phyloP scores from a whole-genome alignment of 345 rosid genomes.

The Melaleuca alternifolia region DNA sequence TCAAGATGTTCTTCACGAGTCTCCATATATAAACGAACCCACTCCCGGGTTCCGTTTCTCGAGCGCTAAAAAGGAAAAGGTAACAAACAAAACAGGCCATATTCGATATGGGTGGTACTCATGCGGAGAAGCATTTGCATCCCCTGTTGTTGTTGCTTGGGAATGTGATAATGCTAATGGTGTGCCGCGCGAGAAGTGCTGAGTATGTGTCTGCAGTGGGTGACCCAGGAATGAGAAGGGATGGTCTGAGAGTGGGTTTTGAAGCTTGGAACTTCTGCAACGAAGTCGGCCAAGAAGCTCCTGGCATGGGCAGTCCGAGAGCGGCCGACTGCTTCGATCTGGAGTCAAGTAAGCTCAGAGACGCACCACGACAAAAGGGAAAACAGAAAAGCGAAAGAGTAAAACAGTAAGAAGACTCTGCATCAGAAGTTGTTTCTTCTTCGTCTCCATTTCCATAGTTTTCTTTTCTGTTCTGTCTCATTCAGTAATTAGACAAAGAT shows the following conservation, averaged over 20 bases:
- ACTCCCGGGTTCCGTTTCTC: neutral
- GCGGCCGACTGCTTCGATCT: slow-evolving; percentile 77
- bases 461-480: neutral
- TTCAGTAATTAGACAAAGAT: neutral
- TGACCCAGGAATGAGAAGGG: slow-evolving; percentile 83
- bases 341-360: slow-evolving; percentile 11
- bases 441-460: neutral
- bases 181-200: neutral
- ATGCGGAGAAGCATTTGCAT: neutral
- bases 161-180: neutral
- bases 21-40: neutral
- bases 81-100: neutral
- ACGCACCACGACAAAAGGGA: neutral
- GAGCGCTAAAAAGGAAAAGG: neutral
- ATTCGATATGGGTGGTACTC: neutral
- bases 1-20: neutral
- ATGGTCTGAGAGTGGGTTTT: slow-evolving; percentile 63
- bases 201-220: slow-evolving; percentile 47
- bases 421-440: neutral
- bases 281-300: slow-evolving; percentile 72
- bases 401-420: neutral
- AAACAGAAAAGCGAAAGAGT: neutral
- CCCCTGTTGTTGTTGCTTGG: neutral
- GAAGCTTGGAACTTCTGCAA: slow-evolving; percentile 97
- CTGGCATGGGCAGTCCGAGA: slow-evolving; percentile 70